Evolutionary conservation across 2,329 filamentous ascomycete species (phyloP).

Genomic region (Paecilomyces dactylethromorphus): DNA sequence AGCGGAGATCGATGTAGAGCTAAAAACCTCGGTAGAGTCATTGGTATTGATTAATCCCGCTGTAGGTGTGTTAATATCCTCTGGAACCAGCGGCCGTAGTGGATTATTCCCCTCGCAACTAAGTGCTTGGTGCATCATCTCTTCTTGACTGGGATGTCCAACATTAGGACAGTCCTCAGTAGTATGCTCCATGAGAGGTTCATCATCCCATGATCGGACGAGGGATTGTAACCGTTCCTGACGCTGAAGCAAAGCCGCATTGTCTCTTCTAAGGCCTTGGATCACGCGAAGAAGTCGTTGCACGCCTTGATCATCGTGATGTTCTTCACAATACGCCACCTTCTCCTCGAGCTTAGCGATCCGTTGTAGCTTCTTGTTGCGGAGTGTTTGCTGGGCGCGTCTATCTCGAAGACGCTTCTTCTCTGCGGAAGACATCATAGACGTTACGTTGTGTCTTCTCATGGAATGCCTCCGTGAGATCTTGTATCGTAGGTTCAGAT

Average conservation of each 20-base stretch:
- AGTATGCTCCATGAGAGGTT: background rate
- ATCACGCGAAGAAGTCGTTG: slow-evolving; percentile 14
- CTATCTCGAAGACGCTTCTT: slow-evolving; percentile 19
- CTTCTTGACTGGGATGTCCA: background rate
- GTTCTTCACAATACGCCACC: slow-evolving; percentile 16
- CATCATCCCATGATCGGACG: slow-evolving; percentile 14
- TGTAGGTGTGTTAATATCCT: slow-evolving; percentile 5
- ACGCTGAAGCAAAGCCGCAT: slow-evolving; percentile 12
- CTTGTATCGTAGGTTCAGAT: background rate
- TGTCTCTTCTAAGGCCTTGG: slow-evolving; percentile 14
- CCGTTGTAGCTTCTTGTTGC: slow-evolving; percentile 16
- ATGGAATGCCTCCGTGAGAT: background rate
- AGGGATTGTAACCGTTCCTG: slow-evolving; percentile 12
- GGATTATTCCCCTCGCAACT: background rate
- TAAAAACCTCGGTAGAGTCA: background rate
- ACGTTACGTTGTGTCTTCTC: background rate
- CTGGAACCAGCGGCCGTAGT: background rate
- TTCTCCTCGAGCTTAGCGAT: slow-evolving; percentile 13
- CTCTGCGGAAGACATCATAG: slow-evolving; percentile 4
- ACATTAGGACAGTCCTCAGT: background rate
- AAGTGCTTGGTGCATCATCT: background rate
- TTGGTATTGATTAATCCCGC: background rate
- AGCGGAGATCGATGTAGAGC: background rate
- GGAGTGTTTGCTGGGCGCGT: slow-evolving; percentile 19
- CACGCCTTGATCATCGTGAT: slow-evolving; percentile 14